Percentiles rank a stretch among this genome's conserved stretches.
phyloP scores from a whole-genome alignment of 1,139 yeast species.

The Candida mesenterica region DNA sequence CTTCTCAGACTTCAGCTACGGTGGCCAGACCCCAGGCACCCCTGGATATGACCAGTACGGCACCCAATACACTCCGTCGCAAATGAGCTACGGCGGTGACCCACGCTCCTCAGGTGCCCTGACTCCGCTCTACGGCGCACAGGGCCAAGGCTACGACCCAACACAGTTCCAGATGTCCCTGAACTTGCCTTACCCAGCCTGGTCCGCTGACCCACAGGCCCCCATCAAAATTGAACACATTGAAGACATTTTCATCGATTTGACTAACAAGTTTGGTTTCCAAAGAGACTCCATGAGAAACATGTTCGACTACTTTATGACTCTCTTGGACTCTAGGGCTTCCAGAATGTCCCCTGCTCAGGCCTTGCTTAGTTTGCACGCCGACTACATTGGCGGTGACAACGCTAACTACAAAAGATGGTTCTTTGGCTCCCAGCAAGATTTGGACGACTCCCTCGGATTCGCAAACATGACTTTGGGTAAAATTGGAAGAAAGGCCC shows the following conservation, averaged over 20 bases:
- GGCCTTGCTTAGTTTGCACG: constrained; percentile 88
- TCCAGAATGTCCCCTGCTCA: constrained; percentile 97
- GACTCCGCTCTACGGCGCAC: constrained; percentile 85
- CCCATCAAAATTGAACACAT: constrained; percentile 82
- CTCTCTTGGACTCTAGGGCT: constrained; percentile 88
- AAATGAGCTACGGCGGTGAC: constrained; percentile 73
- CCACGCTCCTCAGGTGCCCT: constrained; percentile 91
- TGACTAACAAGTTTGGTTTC: constrained; percentile 91
- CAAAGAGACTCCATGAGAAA: constrained; percentile 97
- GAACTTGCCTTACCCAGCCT: constrained; percentile 87
- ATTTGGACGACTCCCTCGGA: constrained; percentile 34
- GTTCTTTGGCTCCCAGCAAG: constrained; percentile 31
- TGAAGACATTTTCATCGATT: constrained; percentile 85
- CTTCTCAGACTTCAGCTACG: constrained; percentile 71
- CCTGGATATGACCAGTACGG: constrained; percentile 75
- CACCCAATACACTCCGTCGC: constrained; percentile 77
- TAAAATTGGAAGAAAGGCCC: constrained; percentile 55
- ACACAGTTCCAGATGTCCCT: constrained; percentile 59
- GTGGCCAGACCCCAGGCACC: constrained; percentile 64
- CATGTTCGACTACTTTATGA: constrained; percentile 95
- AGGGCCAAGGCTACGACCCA: constrained; percentile 62
- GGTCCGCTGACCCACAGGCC: constrained; percentile 87
- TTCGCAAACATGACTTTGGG: constrained; percentile 69
- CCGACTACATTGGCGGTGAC: constrained; percentile 69
- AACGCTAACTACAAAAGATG: constrained; percentile 30